These are phyloP conservation scores for Russula compacta DNA, from an alignment of 768 basidiomycete species.

Conservation along the genomic window DNA sequence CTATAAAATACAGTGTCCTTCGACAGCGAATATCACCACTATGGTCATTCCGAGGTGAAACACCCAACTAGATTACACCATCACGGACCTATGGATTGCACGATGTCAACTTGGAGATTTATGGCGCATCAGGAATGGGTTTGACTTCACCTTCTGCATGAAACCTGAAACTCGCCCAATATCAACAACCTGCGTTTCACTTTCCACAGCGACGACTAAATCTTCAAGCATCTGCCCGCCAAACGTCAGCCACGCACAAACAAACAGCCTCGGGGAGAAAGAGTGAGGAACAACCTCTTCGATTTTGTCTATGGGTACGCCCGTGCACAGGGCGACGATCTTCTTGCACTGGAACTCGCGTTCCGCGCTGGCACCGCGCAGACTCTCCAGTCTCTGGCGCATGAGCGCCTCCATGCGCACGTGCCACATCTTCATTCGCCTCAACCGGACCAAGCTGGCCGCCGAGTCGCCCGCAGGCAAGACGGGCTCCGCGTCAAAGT, in stretches of 20 bases:
- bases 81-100: conserved; percentile 41
- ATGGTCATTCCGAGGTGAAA: not conserved
- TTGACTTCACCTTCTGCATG: conserved; percentile 69
- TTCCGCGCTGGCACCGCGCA: conserved; percentile 77
- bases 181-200: conserved; percentile 74
- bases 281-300: conserved; percentile 62
- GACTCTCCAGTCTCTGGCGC: conserved; percentile 51
- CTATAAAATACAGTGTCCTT: conserved; percentile 12
- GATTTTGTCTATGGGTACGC: conserved; percentile 78
- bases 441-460: conserved; percentile 57
- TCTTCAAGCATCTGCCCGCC: conserved; percentile 66
- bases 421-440: conserved; percentile 80
- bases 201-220: conserved; percentile 80
- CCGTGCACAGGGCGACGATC: conserved; percentile 83
- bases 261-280: not conserved
- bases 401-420: conserved; percentile 67
- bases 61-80: conserved; percentile 40
- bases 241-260: conserved; percentile 10
- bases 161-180: conserved; percentile 82
- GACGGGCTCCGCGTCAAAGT: conserved; percentile 64
- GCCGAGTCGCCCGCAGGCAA: conserved; percentile 51
- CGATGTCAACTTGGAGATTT: not conserved
- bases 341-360: conserved; percentile 89
- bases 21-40: not conserved
- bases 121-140: not conserved